Base-by-base conservation (phyloP, 371 early-diverging fungal species). In the Mucor saturninus region DNA sequence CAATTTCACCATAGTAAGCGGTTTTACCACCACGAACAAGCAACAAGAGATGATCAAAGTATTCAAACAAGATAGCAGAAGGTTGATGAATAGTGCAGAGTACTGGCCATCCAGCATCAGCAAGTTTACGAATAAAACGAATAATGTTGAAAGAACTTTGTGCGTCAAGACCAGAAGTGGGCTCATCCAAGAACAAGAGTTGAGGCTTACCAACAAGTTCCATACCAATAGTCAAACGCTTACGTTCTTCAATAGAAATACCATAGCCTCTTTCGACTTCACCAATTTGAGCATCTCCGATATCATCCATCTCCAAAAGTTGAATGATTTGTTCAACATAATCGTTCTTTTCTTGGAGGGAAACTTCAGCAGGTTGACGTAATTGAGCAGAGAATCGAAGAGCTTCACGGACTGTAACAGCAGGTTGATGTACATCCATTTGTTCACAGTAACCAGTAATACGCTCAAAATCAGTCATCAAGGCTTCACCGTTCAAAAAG, bases 371-470 rank as follows among this genome's bases (percentile, higher is more conserved):
- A 0, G 83, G 83, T 64, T 86, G 88, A 31, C 89, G 86, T 11
- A 91, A 70, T 29, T 76, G 55, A 4, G 91, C 91, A 14, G 89
- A 87, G 68, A 87, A 90, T 21, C 74, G 82, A 40, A 91, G 77
- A 0, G 88, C 79, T 64, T 91, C 91, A 56, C 86, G 86, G 3
- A 89, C 73, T 30, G 79, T 77, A 2, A 72, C 72, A 75, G 77
- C 72, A 15, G 88, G 87, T 56, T 87, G 85, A 64, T 89, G 92
- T 9, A 92, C 84, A 67, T 92, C 93, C 79, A 90, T 85, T 72
- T 94, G 94, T 66, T 94, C 92, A 63, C 87, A 87, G 67, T 91
- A 94, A 26, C 91, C 91, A 35, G 91, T 90, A 50, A 88, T 83
- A 49, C 88, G 83, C 62, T 88, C 84, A 74, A 90, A 92, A 65